phyloP scores from a whole-genome alignment of 2,329 filamentous ascomycete species.

The Sporothrix protearum region DNA sequence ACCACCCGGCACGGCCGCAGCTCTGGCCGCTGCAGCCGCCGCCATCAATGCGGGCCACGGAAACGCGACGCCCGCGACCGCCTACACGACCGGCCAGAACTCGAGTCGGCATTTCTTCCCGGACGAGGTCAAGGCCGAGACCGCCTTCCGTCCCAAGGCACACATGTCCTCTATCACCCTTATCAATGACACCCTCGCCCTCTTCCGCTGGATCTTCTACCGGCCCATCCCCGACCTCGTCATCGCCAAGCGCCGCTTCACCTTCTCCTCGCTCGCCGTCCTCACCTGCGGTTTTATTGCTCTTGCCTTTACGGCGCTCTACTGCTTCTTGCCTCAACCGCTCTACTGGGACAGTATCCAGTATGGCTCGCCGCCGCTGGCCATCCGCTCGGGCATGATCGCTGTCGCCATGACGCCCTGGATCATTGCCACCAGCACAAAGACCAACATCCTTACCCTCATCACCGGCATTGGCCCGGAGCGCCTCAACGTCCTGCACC shows the following conservation, averaged over 20 bases:
- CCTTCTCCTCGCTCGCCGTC: conserved; percentile 76
- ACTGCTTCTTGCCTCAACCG: conserved; percentile 82
- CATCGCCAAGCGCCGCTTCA: conserved; percentile 64
- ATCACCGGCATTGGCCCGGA: conserved; percentile 91
- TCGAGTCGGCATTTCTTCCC: conserved; percentile 71
- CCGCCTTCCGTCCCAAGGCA: conserved; percentile 61
- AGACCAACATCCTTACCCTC: conserved; percentile 79
- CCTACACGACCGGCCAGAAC: conserved; percentile 39
- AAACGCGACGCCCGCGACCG: not conserved
- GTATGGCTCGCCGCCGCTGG: conserved; percentile 82
- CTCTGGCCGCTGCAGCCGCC: conserved; percentile 41
- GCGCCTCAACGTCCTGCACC: conserved; percentile 84
- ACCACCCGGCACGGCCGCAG: conserved; percentile 42
- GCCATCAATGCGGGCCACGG: conserved; percentile 7
- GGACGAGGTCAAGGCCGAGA: conserved; percentile 54
- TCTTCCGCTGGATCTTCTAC: conserved; percentile 87
- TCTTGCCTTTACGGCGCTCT: conserved; percentile 69
- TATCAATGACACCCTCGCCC: conserved; percentile 74
- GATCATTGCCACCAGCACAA: conserved; percentile 87
- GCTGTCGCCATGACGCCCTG: conserved; percentile 87
- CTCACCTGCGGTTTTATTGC: conserved; percentile 64
- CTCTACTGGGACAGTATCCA: conserved; percentile 85
- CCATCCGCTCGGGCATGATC: conserved; percentile 86
- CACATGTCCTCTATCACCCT: conserved; percentile 70
- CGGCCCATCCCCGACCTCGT: conserved; percentile 73